Percentiles rank a stretch among this genome's conserved stretches.
Evolutionary conservation across 225 moss, liverwort and hornwort genomes (phyloP).

Genomic region (Marchantia paleacea): DNA sequence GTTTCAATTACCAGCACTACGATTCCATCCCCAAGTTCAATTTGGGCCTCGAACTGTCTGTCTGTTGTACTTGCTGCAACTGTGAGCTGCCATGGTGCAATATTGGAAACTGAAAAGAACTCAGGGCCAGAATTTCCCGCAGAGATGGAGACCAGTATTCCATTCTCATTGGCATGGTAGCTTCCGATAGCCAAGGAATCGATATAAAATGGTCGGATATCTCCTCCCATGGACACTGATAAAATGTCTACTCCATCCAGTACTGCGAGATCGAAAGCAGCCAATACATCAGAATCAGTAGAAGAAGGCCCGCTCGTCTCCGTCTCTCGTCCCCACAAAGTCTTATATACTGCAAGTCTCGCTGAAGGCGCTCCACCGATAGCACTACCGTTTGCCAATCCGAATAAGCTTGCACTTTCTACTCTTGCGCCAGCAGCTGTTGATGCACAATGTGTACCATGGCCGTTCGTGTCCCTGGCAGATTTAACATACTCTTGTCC

Average conservation of each 20-base stretch:
- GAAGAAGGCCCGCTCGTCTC: too few relatives aligned
- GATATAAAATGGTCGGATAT: not conserved
- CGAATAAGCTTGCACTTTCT: conserved; percentile 24
- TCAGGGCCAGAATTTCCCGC: conserved; percentile 34
- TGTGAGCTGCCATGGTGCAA: conserved; percentile 43
- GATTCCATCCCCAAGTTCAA: conserved; percentile 17
- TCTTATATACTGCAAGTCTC: conserved; percentile 46
- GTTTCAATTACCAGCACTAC: conserved; percentile 6
- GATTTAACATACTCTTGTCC: conserved; percentile 38
- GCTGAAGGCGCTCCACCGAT: conserved; percentile 37
- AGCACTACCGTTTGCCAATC: conserved; percentile 36
- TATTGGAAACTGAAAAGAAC: conserved; percentile 6
- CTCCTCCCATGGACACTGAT: conserved; percentile 33
- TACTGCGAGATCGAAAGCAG: conserved; percentile 40
- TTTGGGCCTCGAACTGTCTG: conserved; percentile 26
- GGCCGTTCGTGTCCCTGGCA: conserved; percentile 44
- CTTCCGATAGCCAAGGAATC: conserved; percentile 24
- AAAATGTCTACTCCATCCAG: conserved; percentile 57
- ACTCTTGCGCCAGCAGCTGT: conserved; percentile 35
- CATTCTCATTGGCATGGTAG: conserved; percentile 45
- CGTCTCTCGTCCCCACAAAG: conserved; percentile 13
- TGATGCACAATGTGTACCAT: conserved; percentile 51
- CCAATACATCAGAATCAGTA: conserved; percentile 32
- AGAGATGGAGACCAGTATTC: conserved; percentile 35
- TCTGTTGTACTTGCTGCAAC: conserved; percentile 49